phyloP scores from a whole-genome alignment of 2,329 filamentous ascomycete genomes.

The Lachnellula arida region DNA sequence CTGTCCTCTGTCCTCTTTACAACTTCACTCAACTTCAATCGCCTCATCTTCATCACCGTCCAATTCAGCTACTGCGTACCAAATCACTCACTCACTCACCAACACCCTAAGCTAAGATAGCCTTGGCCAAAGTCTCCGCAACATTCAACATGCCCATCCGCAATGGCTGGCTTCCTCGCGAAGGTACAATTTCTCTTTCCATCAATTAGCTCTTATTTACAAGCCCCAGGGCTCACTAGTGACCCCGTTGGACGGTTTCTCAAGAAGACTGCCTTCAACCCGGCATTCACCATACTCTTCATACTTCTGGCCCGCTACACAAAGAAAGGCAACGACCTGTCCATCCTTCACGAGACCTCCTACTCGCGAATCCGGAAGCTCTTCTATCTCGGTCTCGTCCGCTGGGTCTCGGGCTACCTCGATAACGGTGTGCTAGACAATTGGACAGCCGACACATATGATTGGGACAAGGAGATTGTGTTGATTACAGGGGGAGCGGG shows the following conservation, averaged over 20 bases:
- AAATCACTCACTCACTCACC: no score
- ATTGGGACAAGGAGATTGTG: conserved; percentile 66
- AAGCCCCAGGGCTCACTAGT: conserved; percentile 44
- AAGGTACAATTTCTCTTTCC: conserved; percentile 35
- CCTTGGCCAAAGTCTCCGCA: not conserved
- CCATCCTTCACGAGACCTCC: conserved; percentile 46
- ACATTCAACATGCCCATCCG: conserved; percentile 39
- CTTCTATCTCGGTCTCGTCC: conserved; percentile 47
- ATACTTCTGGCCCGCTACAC: conserved; percentile 60
- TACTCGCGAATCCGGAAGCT: conserved; percentile 50
- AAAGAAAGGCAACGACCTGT: conserved; percentile 52
- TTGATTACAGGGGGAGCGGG: conserved; percentile 70
- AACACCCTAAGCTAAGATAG: no score
- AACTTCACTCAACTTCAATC: no score
- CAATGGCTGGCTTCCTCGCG: conserved; percentile 47
- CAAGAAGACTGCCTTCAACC: conserved; percentile 58
- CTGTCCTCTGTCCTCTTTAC: no score
- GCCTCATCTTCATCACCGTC: no score
- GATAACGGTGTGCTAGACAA: conserved; percentile 46
- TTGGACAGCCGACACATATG: conserved; percentile 50
- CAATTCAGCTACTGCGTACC: no score
- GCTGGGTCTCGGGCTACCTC: conserved; percentile 46
- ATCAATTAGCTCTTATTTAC: not conserved
- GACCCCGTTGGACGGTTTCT: conserved; percentile 57
- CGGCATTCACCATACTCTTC: conserved; percentile 58